Base-by-base conservation (phyloP, 106 monocot genomes). In the Dactylorhiza incarnata region DNA sequence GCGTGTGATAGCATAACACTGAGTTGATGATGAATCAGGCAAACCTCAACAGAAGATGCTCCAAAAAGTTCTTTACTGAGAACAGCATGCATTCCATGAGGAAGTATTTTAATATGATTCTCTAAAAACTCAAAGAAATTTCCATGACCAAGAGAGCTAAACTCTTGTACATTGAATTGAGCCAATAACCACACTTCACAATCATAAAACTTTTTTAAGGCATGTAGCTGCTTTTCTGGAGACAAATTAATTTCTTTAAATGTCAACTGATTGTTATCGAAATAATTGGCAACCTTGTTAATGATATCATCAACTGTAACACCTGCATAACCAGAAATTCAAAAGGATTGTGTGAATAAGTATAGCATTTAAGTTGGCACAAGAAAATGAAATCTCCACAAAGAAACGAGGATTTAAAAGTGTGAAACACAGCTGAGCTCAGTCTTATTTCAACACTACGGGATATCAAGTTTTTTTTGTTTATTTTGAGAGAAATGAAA, bases 121-220 rank as follows among this genome's bases (percentile, higher is more conserved):
- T 86, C 83, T 62, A 99, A 73, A 84, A 99, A 99, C 5, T 73
- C 87, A 74, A 77, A 78, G 69, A 99, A 92, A 77, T 48, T 76
- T 45, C 99, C 99, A 83, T 88, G 80, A 73, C 94, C 99, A 77
- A 99, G 86, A 67, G 83, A 84, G 73, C 75, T 75, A 74, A 99
- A 99, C 67, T 85, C 77, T 29, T 85, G 56, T 24, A 87, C 89
- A 67, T 84, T 88, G 83, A 86, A 91, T 71, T 90, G 83, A 78
- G 47, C 79, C 48, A 76, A 68, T 80, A 99, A 72, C 91, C 94
- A 91, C 23, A 26, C 62, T 59, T 91, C 91, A 73, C 91, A 99
- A 62, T 88, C 84, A 80, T 24, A 59, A 73, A 99, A 50, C 48
- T 23, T 73, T 74, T 77, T 92, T 19, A 86, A 47, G 59, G 73